Conservation (phyloP, 495 filamentous ascomycete genomes). For the Amphirosellinia nigrospora region DNA sequence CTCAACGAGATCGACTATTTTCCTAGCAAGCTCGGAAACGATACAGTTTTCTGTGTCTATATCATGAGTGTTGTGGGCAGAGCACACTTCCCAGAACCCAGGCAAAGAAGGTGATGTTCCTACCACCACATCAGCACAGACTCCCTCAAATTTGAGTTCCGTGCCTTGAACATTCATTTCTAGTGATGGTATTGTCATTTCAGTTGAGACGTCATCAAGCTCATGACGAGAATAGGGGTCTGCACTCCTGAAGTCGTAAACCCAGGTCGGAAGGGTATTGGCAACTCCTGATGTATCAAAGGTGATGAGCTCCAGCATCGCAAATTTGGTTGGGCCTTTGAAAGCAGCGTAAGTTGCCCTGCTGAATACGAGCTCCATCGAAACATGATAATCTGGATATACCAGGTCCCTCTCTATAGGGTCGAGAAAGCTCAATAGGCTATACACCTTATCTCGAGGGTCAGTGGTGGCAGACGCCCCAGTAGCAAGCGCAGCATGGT, state of each 20-base stretch:
- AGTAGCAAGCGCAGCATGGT: constrained; percentile 4
- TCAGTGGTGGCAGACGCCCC: not conserved
- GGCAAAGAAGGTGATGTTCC: not conserved
- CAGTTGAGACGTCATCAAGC: not conserved
- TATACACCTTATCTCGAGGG: constrained; percentile 8
- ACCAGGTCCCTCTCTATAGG: not conserved
- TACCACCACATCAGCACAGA: not conserved
- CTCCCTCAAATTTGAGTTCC: constrained; percentile 6
- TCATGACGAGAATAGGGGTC: not conserved
- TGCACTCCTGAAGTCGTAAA: not conserved
- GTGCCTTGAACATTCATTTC: constrained; percentile 2
- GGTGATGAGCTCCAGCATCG: constrained; percentile 3
- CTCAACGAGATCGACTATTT: constrained; percentile 4
- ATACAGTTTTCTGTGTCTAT: not conserved
- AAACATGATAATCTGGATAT: not conserved
- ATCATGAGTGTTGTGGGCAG: not conserved
- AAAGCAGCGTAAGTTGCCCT: constrained; percentile 9
- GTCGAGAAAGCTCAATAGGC: constrained; percentile 1
- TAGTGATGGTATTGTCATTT: constrained; percentile 7
- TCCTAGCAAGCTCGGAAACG: not conserved
- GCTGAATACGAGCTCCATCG: not conserved
- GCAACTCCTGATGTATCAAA: not conserved
- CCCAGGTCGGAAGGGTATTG: not conserved
- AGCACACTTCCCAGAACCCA: constrained; percentile 10
- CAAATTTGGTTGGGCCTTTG: not conserved